phyloP scores from a whole-genome alignment of 2,329 filamentous ascomycete species.

The Fusarium papillatum region DNA sequence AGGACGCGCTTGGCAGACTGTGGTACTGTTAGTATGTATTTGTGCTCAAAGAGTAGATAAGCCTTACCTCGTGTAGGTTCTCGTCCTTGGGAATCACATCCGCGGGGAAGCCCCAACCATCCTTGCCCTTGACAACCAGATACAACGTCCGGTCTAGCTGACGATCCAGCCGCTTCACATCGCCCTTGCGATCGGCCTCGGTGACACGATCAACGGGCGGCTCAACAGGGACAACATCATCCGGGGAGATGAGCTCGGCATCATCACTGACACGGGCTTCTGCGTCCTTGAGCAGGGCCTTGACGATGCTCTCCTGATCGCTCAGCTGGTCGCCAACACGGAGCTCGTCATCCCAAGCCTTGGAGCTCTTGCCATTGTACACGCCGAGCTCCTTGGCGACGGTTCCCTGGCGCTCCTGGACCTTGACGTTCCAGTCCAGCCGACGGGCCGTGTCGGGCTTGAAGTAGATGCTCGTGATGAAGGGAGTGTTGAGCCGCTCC shows the following conservation, averaged over 20 bases:
- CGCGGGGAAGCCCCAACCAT: conserved; percentile 88
- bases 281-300: conserved; percentile 81
- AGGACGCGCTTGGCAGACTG: conserved; percentile 88
- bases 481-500: conserved; percentile 89
- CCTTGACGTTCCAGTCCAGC: conserved; percentile 91
- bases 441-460: conserved; percentile 89
- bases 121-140: conserved; percentile 81
- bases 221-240: conserved; percentile 77
- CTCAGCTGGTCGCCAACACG: conserved; percentile 79
- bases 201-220: conserved; percentile 78
- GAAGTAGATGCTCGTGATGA: conserved; percentile 94
- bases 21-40: conserved; percentile 1
- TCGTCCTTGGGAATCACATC: conserved; percentile 78
- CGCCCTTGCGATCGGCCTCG: conserved; percentile 82
- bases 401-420: conserved; percentile 78
- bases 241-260: conserved; percentile 69
- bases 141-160: conserved; percentile 88
- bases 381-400: conserved; percentile 87
- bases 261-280: conserved; percentile 73
- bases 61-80: conserved; percentile 82
- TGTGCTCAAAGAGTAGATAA: neutral
- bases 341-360: conserved; percentile 94
- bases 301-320: conserved; percentile 73
- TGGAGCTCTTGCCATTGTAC: conserved; percentile 78
- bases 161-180: conserved; percentile 84